Percentiles rank a stretch among this genome's conserved stretches.
Conservation (phyloP, 1,284 basidiomycete genomes). For the Spongispora temasekensis region DNA sequence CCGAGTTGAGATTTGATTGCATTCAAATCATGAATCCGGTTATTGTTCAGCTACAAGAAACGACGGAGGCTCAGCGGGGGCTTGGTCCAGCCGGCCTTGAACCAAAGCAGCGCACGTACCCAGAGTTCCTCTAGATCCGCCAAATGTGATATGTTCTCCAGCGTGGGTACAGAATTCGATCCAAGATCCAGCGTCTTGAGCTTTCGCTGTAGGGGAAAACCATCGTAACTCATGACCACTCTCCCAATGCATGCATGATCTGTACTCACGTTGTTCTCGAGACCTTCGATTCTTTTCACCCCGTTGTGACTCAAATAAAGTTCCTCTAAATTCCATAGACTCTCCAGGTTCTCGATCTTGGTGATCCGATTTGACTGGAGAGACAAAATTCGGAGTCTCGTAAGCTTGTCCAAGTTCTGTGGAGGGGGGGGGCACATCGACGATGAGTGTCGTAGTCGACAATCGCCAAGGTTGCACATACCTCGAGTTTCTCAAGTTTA, state of each 20-base stretch:
- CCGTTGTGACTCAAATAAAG: constrained; percentile 97
- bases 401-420: constrained; percentile 66
- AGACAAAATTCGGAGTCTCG: constrained; percentile 78
- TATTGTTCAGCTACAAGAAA: constrained; percentile 76
- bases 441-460: background rate
- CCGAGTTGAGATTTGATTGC: constrained; percentile 76
- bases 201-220: constrained; percentile 62
- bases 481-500: constrained; percentile 89
- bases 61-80: background rate
- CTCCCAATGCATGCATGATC: background rate
- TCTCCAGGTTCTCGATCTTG: constrained; percentile 80
- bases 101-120: constrained; percentile 55
- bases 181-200: constrained; percentile 89
- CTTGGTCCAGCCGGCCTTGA: no score
- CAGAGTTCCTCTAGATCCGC: constrained; percentile 86
- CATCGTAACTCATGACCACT: no score
- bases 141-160: constrained; percentile 85
- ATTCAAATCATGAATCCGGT: constrained; percentile 73
- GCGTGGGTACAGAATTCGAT: constrained; percentile 77
- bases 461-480: background rate
- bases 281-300: constrained; percentile 79
- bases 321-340: constrained; percentile 78
- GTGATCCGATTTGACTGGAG: constrained; percentile 95
- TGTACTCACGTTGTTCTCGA: constrained; percentile 75
- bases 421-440: background rate